Evolutionary conservation across 139 green algal genomes (phyloP).

Genomic region (Monoraphidium neglectum): DNA sequence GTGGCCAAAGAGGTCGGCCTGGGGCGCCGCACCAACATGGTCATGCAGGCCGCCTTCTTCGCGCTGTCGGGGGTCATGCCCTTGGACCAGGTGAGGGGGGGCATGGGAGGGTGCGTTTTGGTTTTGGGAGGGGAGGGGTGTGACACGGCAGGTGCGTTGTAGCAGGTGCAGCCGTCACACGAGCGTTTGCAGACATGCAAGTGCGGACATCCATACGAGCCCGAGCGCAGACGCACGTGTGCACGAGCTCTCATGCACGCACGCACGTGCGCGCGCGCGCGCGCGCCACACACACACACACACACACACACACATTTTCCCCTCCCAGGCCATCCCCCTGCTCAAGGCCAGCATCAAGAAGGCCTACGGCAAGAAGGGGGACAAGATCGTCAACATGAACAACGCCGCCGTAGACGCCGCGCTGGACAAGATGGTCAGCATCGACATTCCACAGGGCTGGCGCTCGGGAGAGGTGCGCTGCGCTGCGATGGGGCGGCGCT

Average conservation of each 20-base stretch:
- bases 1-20: slow-evolving; percentile 46
- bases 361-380: slow-evolving; percentile 65
- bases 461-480: neutral
- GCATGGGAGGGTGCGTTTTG: too few relatives aligned
- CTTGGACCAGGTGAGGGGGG: slow-evolving; percentile 35
- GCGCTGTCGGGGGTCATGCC: slow-evolving; percentile 50
- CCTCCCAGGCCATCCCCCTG: slow-evolving; percentile 43
- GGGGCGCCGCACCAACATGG: slow-evolving; percentile 66
- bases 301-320: too few relatives aligned
- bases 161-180: too few relatives aligned
- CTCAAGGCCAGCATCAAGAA: slow-evolving; percentile 65
- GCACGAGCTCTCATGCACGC: too few relatives aligned
- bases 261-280: too few relatives aligned
- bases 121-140: too few relatives aligned
- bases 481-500: too few relatives aligned
- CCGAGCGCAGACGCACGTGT: too few relatives aligned
- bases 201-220: too few relatives aligned
- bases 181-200: too few relatives aligned
- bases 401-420: slow-evolving; percentile 51
- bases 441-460: slow-evolving; percentile 49
- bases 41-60: slow-evolving; percentile 73
- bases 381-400: slow-evolving; percentile 57
- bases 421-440: slow-evolving; percentile 30
- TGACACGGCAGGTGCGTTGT: too few relatives aligned
- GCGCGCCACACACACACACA: too few relatives aligned